A percentile compares a stretch with the other conserved stretches of the same genome.
Conservation (phyloP, 164 flowering plant species). For the Platanus orientalis region DNA sequence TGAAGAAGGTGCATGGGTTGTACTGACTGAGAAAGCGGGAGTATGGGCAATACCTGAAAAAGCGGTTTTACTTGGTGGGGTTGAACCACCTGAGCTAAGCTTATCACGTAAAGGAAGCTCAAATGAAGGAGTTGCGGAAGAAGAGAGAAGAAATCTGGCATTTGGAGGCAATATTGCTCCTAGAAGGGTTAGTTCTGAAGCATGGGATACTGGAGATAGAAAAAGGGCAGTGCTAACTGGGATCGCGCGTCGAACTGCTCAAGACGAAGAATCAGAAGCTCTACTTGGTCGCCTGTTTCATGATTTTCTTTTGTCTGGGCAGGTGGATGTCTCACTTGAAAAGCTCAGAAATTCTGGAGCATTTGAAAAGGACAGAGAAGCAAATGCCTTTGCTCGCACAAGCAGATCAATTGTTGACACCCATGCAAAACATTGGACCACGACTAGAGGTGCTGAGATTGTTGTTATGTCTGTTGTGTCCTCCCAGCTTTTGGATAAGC, state of each 20-base stretch:
- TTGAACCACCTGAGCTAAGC: constrained; percentile 92
- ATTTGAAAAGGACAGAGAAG: constrained; percentile 88
- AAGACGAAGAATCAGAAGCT: constrained; percentile 90
- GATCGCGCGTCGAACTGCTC: constrained; percentile 51
- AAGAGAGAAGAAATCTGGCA: constrained; percentile 52
- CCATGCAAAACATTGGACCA: constrained; percentile 96
- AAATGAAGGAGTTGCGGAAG: constrained; percentile 65
- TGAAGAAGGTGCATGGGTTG: constrained; percentile 89
- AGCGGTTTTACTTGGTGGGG: constrained; percentile 87
- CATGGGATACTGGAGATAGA: constrained; percentile 62
- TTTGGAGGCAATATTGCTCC: constrained; percentile 55
- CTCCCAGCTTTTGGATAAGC: constrained; percentile 81
- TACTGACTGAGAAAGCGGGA: constrained; percentile 92
- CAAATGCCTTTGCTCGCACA: constrained; percentile 67
- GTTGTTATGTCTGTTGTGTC: constrained; percentile 67
- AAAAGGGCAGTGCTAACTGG: constrained; percentile 42
- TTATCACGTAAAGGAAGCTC: constrained; percentile 90
- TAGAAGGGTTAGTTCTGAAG: constrained; percentile 75
- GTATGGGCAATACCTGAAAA: constrained; percentile 95
- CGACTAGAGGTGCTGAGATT: constrained; percentile 91
- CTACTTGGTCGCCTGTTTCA: constrained; percentile 73
- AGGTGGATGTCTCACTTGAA: constrained; percentile 55
- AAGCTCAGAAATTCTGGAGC: constrained; percentile 69
- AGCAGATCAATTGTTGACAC: constrained; percentile 92
- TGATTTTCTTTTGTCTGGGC: constrained; percentile 72